phyloP scores from a whole-genome alignment of 148 eudicot genomes.

The Beta vulgaris region DNA sequence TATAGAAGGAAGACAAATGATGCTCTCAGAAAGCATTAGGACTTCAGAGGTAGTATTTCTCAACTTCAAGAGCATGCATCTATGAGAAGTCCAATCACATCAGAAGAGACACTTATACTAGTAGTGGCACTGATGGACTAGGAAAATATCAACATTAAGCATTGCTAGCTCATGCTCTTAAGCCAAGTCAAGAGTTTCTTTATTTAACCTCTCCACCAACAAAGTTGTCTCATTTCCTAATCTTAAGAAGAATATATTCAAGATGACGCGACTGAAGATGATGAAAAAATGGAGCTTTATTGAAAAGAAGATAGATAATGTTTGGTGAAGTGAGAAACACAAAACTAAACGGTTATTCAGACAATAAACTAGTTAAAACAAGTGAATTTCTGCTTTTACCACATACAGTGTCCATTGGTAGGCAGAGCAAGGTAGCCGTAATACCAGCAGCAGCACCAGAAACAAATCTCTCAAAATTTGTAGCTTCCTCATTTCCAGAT shows the following conservation, averaged over 20 bases:
- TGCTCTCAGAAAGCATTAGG: not conserved
- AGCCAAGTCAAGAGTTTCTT: not conserved
- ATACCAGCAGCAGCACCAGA: constrained; percentile 98
- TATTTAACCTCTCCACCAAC: too few relatives aligned
- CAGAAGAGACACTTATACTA: not conserved
- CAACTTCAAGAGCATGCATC: not conserved
- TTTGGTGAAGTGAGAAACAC: not conserved
- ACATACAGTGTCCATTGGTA: constrained; percentile 97
- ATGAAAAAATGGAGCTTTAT: not conserved
- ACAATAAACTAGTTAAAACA: not conserved
- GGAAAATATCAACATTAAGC: not conserved
- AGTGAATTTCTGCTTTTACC: constrained; percentile 14
- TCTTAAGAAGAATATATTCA: not conserved
- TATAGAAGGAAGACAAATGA: not conserved
- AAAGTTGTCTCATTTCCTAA: not conserved
- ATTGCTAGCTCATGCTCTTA: not conserved
- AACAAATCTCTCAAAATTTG: constrained; percentile 85
- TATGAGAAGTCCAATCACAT: not conserved
- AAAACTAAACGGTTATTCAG: not conserved
- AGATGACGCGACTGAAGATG: not conserved
- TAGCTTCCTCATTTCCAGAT: constrained; percentile 76
- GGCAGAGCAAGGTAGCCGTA: constrained; percentile 89
- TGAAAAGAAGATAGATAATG: not conserved
- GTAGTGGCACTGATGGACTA: not conserved
- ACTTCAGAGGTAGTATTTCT: not conserved